A percentile compares a stretch with the other conserved stretches of the same genome.
These are phyloP conservation scores for Lipomyces lipofer DNA, from an alignment of 805 yeast species.

Conservation along the genomic window DNA sequence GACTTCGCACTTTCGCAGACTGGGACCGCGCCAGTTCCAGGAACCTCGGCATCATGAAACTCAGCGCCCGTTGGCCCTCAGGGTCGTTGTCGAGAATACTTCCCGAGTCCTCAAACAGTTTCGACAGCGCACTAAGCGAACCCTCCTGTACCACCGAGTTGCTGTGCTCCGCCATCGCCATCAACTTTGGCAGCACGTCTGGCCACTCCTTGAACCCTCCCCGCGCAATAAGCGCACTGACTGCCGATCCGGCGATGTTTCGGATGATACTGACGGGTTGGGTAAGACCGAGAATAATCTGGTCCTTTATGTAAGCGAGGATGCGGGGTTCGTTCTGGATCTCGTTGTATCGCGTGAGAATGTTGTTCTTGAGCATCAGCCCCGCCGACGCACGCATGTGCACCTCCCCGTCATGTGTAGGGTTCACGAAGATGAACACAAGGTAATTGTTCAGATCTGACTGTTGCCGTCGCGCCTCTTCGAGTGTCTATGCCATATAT, in stretches of 20 bases:
- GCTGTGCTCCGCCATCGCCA: conserved; percentile 58
- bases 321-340: conserved; percentile 40
- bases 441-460: conserved; percentile 83
- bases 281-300: conserved; percentile 50
- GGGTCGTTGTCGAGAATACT: conserved; percentile 62
- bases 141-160: conserved; percentile 62
- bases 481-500: conserved; percentile 54
- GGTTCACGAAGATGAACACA: conserved; percentile 62
- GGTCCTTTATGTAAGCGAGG: conserved; percentile 49
- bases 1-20: conserved; percentile 55
- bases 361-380: conserved; percentile 72
- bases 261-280: conserved; percentile 64
- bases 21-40: conserved; percentile 49
- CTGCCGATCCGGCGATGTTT: conserved; percentile 86
- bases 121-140: conserved; percentile 75
- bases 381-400: conserved; percentile 88
- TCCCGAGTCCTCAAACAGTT: conserved; percentile 88
- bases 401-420: conserved; percentile 47
- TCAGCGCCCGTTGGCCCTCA: conserved; percentile 66
- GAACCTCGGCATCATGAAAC: conserved; percentile 65
- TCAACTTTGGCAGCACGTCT: conserved; percentile 62
- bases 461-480: conserved; percentile 59
- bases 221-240: conserved; percentile 73
- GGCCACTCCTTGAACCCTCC: conserved; percentile 77
- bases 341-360: conserved; percentile 44